phyloP scores from a whole-genome alignment of 768 basidiomycete genomes.

The Lactarius pseudohatsudake region DNA sequence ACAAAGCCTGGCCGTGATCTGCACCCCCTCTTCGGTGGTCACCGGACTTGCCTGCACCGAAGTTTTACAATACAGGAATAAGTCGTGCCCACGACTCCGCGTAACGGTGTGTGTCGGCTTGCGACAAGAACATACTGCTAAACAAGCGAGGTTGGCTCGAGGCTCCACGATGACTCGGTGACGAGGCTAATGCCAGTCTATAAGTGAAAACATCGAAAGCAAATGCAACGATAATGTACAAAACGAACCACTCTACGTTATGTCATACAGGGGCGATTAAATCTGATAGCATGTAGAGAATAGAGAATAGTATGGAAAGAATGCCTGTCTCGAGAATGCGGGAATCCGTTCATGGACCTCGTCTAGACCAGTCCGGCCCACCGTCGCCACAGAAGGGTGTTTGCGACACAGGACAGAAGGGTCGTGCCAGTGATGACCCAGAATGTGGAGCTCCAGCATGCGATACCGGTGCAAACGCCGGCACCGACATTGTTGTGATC shows the following conservation, averaged over 20 bases:
- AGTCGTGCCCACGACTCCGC: too few species aligned
- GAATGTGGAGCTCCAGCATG: conserved; percentile 72
- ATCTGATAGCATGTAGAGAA: background rate
- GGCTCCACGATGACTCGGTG: background rate
- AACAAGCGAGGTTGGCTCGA: too few species aligned
- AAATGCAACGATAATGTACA: background rate
- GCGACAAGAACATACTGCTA: too few species aligned
- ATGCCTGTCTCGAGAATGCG: background rate
- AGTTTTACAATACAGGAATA: too few species aligned
- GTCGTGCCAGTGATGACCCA: conserved; percentile 45
- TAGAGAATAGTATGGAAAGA: background rate
- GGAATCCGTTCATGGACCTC: background rate
- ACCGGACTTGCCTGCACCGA: too few species aligned
- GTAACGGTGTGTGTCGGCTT: too few species aligned
- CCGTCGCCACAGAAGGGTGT: conserved; percentile 55
- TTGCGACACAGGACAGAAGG: conserved; percentile 43
- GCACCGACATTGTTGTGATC: conserved; percentile 49
- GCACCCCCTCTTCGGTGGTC: too few species aligned
- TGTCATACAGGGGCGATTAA: background rate
- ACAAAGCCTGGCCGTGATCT: too few species aligned
- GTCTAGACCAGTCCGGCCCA: conserved; percentile 60
- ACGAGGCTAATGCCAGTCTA: background rate
- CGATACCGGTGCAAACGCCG: conserved; percentile 53
- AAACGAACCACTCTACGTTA: background rate
- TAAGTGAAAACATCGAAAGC: background rate